A percentile compares a stretch with the other conserved stretches of the same genome.
Evolutionary conservation across 306 rosid genomes (phyloP).

Genomic region (Coriaria nepalensis): DNA sequence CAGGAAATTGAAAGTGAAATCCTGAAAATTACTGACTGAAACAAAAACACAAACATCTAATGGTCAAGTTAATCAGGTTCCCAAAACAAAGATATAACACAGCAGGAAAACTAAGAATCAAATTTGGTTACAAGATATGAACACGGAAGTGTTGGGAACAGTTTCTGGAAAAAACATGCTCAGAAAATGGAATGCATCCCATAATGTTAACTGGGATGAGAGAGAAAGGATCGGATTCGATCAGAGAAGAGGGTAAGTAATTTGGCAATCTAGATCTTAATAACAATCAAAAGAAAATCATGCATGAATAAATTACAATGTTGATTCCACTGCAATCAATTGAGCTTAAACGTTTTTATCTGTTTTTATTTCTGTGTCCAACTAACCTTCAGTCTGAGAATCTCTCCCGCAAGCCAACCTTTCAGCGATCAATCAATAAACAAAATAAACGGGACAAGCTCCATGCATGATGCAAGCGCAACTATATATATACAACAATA

Average conservation of each 20-base stretch:
- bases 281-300: not conserved
- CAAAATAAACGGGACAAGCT: slow-evolving; percentile 1
- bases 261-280: not conserved
- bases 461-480: slow-evolving; percentile 3
- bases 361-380: not conserved
- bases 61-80: not conserved
- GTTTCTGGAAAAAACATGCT: too few relatives aligned
- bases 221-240: too few relatives aligned
- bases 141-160: too few relatives aligned
- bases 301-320: too few relatives aligned
- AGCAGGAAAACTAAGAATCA: not conserved
- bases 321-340: too few relatives aligned
- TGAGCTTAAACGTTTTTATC: too few relatives aligned
- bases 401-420: not conserved
- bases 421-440: not conserved
- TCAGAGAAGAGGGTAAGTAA: not conserved
- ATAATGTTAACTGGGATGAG: too few relatives aligned
- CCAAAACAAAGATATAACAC: not conserved
- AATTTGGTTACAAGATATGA: too few relatives aligned
- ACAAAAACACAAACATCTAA: not conserved
- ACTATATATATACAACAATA: too few relatives aligned
- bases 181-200: too few relatives aligned
- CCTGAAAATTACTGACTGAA: not conserved
- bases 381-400: not conserved
- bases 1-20: too few relatives aligned